Evolutionary conservation across 805 yeast species (phyloP), one percentile per base, ranked within the genome.

Genomic region (Lipomyces orientalis): DNA sequence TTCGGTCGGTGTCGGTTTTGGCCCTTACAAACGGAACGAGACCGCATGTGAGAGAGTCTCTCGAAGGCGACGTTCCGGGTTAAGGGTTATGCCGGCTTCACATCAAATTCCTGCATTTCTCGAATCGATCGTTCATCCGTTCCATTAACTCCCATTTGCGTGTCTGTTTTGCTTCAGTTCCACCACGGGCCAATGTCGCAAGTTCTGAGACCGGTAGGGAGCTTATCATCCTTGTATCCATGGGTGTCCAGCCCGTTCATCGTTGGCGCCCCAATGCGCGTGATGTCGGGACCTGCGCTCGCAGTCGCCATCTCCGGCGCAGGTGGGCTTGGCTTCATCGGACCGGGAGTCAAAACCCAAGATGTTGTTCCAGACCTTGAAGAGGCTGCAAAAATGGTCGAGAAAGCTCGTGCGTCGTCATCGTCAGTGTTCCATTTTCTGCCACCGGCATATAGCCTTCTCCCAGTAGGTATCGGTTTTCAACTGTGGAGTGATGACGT

Each of bases 271-370:
- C 55, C 55, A 29, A 52, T 52, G 55, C 55, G 55, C 55, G 55
- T 29, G 6, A 22, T 52, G 31, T 22, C 54, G 22, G 65, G 65
- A 12, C 43, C 54, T 22, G 65, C 37, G 9, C 39, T 62, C 39
- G 56, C 33, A 14, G 64, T 60, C 25, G 65, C 64, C 35, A 46
- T 62, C 35, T 35, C 56, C 34, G 66, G 66, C 9, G 64, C 65
- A 8, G 65, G 65, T 60, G 65, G 65, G 14, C 12, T 52, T 22
- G 55, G 55, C 55, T 52, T 52, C 33, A 52, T 52, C 55, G 55
- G 55, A 52, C 55, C 55, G 10, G 12, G n/a, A 2, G 43, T 37
- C 14, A 37, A 37, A 37, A 37, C 43, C 2, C 43, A 37, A 0
- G 43, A 37, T 14, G 14, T 14, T 37, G n/a, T 25, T 9, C 2